Base-by-base conservation (phyloP, 202 grass and related monocot genomes). In the Musa balbisiana region DNA sequence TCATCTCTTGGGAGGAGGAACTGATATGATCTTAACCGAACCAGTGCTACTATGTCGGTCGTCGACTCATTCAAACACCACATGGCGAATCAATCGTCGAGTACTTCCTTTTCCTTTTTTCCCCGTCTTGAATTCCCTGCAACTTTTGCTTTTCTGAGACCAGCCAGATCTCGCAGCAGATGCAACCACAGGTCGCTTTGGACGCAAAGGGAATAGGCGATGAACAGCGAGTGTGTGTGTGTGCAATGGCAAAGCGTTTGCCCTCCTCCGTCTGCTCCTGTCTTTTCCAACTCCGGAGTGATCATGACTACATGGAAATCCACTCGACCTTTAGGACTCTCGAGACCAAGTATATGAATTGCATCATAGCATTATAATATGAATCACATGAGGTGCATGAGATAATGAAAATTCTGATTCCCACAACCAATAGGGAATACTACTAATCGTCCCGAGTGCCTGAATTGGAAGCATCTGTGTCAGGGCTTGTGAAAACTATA, bases 211-310 rank as follows among this genome's bases (percentile, higher is more conserved):
- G 21, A 60, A 21, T 60, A 9, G 56, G 56, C n/a, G 16, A 60
- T 10, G 56, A 60, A 21, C 56, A 60, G 63, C 9, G 9, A 11
- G 33, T 33, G 0, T 33, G 3, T 43, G 33, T 43, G 33, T 12
- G 21, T 25, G 62, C 21, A 64, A 24, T 11, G 62, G 2, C 0
- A 64, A 58, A 58, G 11, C 0, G 4, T 11, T 10, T 24, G 22
- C 63, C n/a, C n/a, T 25, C 63, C 1, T 23, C 10, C 26, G 24
- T 6, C 62, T 10, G 22, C 16, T 60, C 62, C 26, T 13, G 22
- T n/a, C 73, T 75, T 75, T 75, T 75, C 43, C 60, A 25, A 49
- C 73, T n/a, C 55, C 59, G 62, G 49, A 75, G 73, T 62, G 73
- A 56, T 26, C 0, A 43, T 25, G 56, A 33, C 27, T 75, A 17